Evolutionary conservation across 176 grass and related monocot genomes (phyloP), one percentile per base, ranked within the genome.

Genomic region (Echinochloa phyllopogon): DNA sequence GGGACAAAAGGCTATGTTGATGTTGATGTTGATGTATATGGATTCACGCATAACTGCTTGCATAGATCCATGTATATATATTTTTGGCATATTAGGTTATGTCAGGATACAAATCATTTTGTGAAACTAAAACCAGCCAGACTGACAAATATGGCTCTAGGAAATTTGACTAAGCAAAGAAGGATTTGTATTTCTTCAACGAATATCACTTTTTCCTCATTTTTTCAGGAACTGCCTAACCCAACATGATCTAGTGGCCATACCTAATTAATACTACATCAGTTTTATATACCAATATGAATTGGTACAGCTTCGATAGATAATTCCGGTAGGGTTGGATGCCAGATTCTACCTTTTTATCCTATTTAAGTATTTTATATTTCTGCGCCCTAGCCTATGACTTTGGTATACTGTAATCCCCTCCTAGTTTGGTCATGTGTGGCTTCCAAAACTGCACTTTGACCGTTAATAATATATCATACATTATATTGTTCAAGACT

Each of bases 41-140:
- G 56, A n/a, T 59, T 59, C 56, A 23, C 8, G 21, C 21, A 24
- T 59, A 59, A 45, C 8, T 8, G 56, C 8, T 59, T 59, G 56
- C 56, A 59, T 59, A 53, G 43, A 7, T 18, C 51, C 47, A 13
- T 48, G 10, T 12, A 13, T 13, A 13, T 48, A 53, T 53, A 53
- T 53, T 61, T 36, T 49, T 84, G 76, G n/a, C 23, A 48, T 73
- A 62, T 71, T 85, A 29, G 49, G 17, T 53, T 53, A 87, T 74
- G 42, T 45, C n/a, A 37, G 21, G 57, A 56, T 20, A 50, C 27
- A 52, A 23, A 29, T 33, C 29, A 33, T 72, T 86, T 38, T 72
- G 61, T 63, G 20, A 52, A 51, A 23, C 39, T 40, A 49, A 79
- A 72, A 59, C 23, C 47, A 53, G 61, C 8, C 49, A 43, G 6